Evolutionary conservation across 345 rosid species (phyloP), one percentile per base, ranked within the genome.

Genomic region (Populus tremula): DNA sequence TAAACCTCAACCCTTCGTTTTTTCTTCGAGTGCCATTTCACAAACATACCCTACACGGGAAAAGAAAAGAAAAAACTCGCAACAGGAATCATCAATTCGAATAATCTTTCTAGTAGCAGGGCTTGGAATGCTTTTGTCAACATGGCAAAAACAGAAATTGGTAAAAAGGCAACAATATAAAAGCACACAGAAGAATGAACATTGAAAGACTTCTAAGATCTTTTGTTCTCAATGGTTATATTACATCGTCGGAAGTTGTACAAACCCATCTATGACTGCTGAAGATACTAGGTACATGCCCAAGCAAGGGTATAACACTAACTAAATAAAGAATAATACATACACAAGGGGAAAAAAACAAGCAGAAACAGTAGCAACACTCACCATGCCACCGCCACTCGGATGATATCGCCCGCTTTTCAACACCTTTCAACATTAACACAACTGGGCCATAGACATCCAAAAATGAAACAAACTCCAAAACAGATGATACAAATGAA

Each of bases 311-410:
- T 53, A 54, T 39, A 62, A 41, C 54, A 77, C 45, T 20, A 83
- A 72, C 33, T 65, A 72, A 81, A 79, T 82, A 77, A 89, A 76
- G 76, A 81, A 81, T 79, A 79, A 73, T 85, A 87, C 84, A 87
- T 82, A 81, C 87, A 82, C 27, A 80, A 71, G 67, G 59, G 45
- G 43, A 2, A 63, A 29, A 33, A 68, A 35, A 2, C 5, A 63
- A 75, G 62, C 31, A 63, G 54, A 77, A 72, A 31, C 76, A 83
- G 71, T 31, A 62, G 81, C 81, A 67, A 67, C 66, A 72, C 61
- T 73, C 74, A 27, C 69, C 77, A 36, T 75, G 81, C 77, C 75
- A 67, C 72, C n/a, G 61, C 70, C 64, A 66, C 53, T 65, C 33
- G n/a, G 69, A 81, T 41, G 82, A 72, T 10, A 53, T 14, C 41